Evolutionary conservation across 805 yeast species (phyloP).

Genomic region (Suhomyces emberorum): DNA sequence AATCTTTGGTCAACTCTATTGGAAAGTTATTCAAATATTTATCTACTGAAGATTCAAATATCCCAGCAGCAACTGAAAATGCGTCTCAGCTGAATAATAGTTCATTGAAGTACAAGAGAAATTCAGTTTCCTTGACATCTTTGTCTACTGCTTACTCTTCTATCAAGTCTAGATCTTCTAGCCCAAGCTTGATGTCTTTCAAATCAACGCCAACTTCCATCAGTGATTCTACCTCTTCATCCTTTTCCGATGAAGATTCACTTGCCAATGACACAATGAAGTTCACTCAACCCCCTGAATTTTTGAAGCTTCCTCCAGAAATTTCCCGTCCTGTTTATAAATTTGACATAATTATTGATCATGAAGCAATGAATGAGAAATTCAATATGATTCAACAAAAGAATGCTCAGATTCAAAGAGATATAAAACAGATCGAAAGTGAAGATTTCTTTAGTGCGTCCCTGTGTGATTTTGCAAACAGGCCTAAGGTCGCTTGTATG

Average conservation of each 20-base stretch:
- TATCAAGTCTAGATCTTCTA: constrained; percentile 30
- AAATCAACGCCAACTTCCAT: constrained; percentile 35
- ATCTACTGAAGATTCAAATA: constrained; percentile 26
- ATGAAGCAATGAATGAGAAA: constrained; percentile 37
- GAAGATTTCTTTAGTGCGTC: no score
- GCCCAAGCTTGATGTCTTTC: constrained; percentile 38
- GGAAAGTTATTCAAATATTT: constrained; percentile 36
- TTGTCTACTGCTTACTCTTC: constrained; percentile 32
- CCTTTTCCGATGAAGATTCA: constrained; percentile 30
- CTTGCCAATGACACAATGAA: not conserved
- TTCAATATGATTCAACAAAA: constrained; percentile 16
- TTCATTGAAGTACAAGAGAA: constrained; percentile 14
- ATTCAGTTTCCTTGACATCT: constrained; percentile 36
- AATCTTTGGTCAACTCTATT: constrained; percentile 29
- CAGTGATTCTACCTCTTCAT: constrained; percentile 34
- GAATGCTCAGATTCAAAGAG: constrained; percentile 1
- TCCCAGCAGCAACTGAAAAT: not conserved
- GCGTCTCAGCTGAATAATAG: constrained; percentile 12
- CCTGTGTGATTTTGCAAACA: not conserved
- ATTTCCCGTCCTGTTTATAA: constrained; percentile 43
- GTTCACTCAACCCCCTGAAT: constrained; percentile 29
- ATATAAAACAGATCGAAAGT: not conserved
- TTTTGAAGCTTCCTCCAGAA: constrained; percentile 43
- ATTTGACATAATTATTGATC: constrained; percentile 45
- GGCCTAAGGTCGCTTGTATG: constrained; percentile 6